A percentile compares a stretch with the other conserved stretches of the same genome.
These are phyloP conservation scores for Mycena alexandri DNA, from an alignment of 768 basidiomycete genomes.

Conservation along the genomic window DNA sequence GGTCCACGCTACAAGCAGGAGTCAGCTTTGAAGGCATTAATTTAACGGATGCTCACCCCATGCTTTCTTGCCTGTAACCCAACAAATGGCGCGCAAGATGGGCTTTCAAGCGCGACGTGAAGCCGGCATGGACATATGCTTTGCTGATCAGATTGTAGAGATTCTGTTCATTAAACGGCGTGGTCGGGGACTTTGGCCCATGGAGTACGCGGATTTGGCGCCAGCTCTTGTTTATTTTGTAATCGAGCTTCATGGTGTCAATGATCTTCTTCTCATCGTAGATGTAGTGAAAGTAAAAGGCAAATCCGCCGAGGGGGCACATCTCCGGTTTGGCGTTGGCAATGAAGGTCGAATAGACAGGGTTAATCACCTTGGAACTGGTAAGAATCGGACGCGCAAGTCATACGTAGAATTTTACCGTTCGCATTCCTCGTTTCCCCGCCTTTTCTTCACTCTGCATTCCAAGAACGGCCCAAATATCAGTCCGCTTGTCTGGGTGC, in stretches of 20 bases:
- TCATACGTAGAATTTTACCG: slow-evolving; percentile 31
- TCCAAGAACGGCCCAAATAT: slow-evolving; percentile 40
- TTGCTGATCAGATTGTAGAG: slow-evolving; percentile 33
- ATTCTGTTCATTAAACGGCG: slow-evolving; percentile 39
- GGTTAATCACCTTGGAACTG: slow-evolving; percentile 43
- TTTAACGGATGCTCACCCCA: neutral
- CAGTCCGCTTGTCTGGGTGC: slow-evolving; percentile 43
- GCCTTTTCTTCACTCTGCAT: slow-evolving; percentile 47
- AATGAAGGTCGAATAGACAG: slow-evolving; percentile 45
- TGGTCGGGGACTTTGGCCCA: slow-evolving; percentile 34
- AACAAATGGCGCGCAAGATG: slow-evolving; percentile 43
- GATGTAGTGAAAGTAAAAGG: slow-evolving; percentile 45
- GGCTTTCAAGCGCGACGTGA: slow-evolving; percentile 39
- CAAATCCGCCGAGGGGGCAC: slow-evolving; percentile 46
- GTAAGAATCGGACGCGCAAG: neutral
- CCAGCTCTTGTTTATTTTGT: slow-evolving; percentile 7
- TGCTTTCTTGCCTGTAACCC: slow-evolving; percentile 41
- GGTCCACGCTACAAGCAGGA: too few relatives aligned
- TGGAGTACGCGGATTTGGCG: slow-evolving; percentile 31
- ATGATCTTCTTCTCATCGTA: slow-evolving; percentile 41
- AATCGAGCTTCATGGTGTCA: slow-evolving; percentile 13
- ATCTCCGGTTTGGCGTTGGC: slow-evolving; percentile 41
- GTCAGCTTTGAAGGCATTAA: too few relatives aligned
- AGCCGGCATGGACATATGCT: slow-evolving; percentile 35
- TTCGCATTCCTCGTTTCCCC: slow-evolving; percentile 40